Evolutionary conservation across 805 yeast species (phyloP).

Genomic region (Sugiyamaella valdiviana): DNA sequence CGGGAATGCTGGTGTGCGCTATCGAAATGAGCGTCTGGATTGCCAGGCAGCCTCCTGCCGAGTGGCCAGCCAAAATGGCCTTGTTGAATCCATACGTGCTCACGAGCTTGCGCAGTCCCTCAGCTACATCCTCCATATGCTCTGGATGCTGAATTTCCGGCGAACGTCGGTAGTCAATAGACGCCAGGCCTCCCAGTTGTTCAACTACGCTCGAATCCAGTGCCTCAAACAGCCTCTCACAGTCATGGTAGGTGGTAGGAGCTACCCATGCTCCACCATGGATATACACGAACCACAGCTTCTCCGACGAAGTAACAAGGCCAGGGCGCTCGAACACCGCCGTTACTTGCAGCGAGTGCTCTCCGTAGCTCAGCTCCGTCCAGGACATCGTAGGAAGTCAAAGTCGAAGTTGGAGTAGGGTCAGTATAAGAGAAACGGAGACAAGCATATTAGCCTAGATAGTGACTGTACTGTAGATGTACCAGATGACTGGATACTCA

Average conservation of each 20-base stretch:
- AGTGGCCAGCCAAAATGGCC: slow-evolving; percentile 56
- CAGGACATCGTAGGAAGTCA: too few species aligned
- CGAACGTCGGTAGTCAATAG: slow-evolving; percentile 61
- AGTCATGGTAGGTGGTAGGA: slow-evolving; percentile 51
- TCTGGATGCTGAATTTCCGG: slow-evolving; percentile 57
- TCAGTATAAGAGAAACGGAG: too few species aligned
- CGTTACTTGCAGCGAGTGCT: neutral
- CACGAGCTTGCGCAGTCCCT: slow-evolving; percentile 34
- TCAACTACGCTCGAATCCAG: slow-evolving; percentile 14
- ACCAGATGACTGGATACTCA: too few species aligned
- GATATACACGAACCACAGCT: slow-evolving; percentile 43
- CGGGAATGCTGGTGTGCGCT: neutral
- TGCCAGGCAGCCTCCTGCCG: slow-evolving; percentile 69
- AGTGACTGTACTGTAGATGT: too few species aligned
- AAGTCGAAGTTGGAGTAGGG: too few species aligned
- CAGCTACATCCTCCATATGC: slow-evolving; percentile 51
- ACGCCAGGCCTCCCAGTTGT: slow-evolving; percentile 26
- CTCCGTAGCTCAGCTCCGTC: neutral
- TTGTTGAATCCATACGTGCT: slow-evolving; percentile 24
- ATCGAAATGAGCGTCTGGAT: slow-evolving; percentile 39
- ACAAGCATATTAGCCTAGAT: too few species aligned
- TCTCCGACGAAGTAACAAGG: neutral
- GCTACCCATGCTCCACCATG: slow-evolving; percentile 94
- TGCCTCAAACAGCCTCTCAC: slow-evolving; percentile 30
- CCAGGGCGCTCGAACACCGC: neutral